Base-by-base conservation (phyloP, 352 stramenopile species). In the Globisporangium emineosum region DNA sequence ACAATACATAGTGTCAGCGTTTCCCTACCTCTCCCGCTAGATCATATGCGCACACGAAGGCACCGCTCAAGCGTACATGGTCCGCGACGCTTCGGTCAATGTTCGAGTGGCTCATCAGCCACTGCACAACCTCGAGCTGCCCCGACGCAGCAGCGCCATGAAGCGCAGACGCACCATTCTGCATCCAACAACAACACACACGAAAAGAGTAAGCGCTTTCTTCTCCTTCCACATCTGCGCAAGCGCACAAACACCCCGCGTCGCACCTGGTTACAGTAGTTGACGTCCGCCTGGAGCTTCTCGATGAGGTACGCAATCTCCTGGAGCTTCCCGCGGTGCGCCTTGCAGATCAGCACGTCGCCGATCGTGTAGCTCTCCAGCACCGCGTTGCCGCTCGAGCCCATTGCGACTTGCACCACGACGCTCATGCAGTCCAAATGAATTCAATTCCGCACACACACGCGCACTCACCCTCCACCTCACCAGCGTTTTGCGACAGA, bases 301-400 rank as follows among this genome's bases (percentile, higher is more conserved):
- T 93, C 72, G 27, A 95, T 65, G 47, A 95, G 73, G 65, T 89
- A 86, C 37, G 81, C 72, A 37, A 93, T 72, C 66, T 95, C 86
- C 62, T 88, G 77, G 40, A 92, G 73, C 71, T 95, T 95, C 29
- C 86, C 86, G 54, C 86, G 84, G 64, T 95, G 86, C 37, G 83
- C 80, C 64, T 95, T 95, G 63, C 84, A 91, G 51, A 93, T 89
- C 45, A 95, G 75, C 61, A 95, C 83, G 66, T 95, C 86, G 54
- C 86, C 86, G n/a, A 93, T 73, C 45, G 84, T 91, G 70, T 89
- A 93, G 70, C 73, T 91, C 58, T 91, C 84, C 42, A 90, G 59
- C 49, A 86, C 73, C 19, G 77, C 64, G 62, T 77, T 77, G 52
- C 70, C 76, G 47, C 64, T 72, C 56, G 79, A 67, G 57, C 72